Evolutionary conservation across 148 eudicot genomes (phyloP).

Genomic region (Diospyros lotus): DNA sequence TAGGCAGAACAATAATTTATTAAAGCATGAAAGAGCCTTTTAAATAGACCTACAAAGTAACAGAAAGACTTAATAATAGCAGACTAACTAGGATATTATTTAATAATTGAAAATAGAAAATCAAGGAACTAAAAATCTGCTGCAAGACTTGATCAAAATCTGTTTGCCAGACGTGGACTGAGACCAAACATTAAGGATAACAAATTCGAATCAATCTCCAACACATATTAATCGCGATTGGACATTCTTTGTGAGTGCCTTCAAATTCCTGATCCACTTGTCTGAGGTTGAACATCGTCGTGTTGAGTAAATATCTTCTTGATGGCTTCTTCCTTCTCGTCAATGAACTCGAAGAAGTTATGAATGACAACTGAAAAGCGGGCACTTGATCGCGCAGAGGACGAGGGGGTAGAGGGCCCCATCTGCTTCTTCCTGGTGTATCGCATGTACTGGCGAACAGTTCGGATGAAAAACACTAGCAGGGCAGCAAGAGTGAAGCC

Average conservation of each 20-base stretch:
- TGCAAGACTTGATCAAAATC: too few species aligned
- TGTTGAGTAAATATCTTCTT: conserved; percentile 16
- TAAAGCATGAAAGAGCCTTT: too few species aligned
- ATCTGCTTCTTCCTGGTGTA: conserved; percentile 13
- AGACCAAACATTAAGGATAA: too few species aligned
- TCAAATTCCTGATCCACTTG: background rate
- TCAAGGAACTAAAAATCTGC: too few species aligned
- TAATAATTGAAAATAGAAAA: too few species aligned
- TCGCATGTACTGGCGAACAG: conserved; percentile 18
- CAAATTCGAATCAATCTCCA: too few species aligned
- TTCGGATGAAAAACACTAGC: conserved; percentile 9
- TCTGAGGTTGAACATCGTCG: conserved; percentile 12
- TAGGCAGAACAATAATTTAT: too few species aligned
- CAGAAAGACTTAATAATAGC: too few species aligned
- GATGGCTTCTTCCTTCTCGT: conserved; percentile 35
- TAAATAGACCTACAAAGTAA: too few species aligned
- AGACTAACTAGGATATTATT: too few species aligned
- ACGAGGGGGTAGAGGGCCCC: conserved; percentile 16
- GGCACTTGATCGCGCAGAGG: conserved; percentile 7
- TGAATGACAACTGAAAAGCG: conserved; percentile 9
- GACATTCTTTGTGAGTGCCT: background rate
- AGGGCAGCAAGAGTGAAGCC: conserved; percentile 11
- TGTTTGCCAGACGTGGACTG: too few species aligned
- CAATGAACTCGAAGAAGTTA: conserved; percentile 25
- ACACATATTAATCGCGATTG: too few species aligned